Conservation (phyloP, 805 yeast genomes). For the Scheffersomyces spartinae region DNA sequence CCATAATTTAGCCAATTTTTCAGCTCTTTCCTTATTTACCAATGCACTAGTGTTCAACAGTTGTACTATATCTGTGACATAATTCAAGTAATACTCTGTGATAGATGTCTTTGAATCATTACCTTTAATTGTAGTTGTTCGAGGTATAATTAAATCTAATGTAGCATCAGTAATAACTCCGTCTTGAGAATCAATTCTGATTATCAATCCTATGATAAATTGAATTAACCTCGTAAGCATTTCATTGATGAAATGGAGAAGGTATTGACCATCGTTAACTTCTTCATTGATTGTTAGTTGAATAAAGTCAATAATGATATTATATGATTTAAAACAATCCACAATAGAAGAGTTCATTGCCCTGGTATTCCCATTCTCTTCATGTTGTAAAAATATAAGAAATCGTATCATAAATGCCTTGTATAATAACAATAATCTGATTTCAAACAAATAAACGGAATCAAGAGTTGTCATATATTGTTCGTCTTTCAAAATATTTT, state of each 20-base stretch:
- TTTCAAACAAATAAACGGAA: too few relatives aligned
- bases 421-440: too few relatives aligned
- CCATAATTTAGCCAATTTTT: constrained; percentile 22
- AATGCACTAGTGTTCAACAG: constrained; percentile 5
- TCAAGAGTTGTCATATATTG: too few relatives aligned
- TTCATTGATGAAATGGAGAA: constrained; percentile 16
- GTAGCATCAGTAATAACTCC: constrained; percentile 3
- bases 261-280: constrained; percentile 8
- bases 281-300: constrained; percentile 1
- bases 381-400: constrained; percentile 10
- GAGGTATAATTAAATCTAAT: neutral
- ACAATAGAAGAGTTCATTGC: constrained; percentile 1
- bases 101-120: neutral
- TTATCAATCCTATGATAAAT: constrained; percentile 18
- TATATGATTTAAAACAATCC: constrained; percentile 1
- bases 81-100: neutral
- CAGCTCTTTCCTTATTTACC: constrained; percentile 8
- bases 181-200: constrained; percentile 10
- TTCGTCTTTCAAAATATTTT: too few relatives aligned
- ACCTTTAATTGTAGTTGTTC: neutral
- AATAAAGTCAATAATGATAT: constrained; percentile 4
- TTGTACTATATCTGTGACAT: constrained; percentile 3
- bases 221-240: constrained; percentile 19
- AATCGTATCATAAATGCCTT: constrained; percentile 19
- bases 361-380: neutral